phyloP scores from a whole-genome alignment of 2,329 filamentous ascomycete genomes.

The Penicillium sp. region DNA sequence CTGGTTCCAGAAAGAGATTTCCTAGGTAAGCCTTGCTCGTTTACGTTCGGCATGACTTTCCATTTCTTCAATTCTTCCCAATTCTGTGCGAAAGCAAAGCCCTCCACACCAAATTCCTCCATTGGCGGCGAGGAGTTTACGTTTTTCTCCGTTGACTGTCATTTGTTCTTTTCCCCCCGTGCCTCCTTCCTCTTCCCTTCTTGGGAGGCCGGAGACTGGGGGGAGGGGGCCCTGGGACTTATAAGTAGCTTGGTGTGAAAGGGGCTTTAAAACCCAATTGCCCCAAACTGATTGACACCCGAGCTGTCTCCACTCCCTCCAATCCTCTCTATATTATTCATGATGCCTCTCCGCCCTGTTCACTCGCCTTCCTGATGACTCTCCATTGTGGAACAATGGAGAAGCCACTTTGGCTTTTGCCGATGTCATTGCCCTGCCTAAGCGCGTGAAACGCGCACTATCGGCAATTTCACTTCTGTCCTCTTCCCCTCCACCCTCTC shows the following conservation, averaged over 20 bases:
- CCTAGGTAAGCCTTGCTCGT: background rate
- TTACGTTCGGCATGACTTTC: background rate
- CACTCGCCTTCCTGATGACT: background rate
- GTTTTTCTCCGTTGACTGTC: background rate
- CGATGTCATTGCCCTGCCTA: constrained; percentile 1
- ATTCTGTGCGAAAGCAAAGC: constrained; percentile 1
- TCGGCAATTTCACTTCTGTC: background rate
- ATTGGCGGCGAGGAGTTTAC: constrained; percentile 2
- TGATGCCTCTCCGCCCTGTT: background rate
- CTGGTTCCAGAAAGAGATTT: background rate
- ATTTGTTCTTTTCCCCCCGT: background rate
- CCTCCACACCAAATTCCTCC: constrained; percentile 4
- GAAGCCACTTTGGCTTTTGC: background rate
- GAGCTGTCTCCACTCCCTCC: background rate
- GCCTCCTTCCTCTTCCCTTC: background rate
- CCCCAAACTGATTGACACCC: background rate
- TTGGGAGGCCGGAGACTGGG: background rate
- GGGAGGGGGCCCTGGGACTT: background rate
- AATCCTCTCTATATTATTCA: background rate
- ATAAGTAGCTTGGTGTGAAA: background rate
- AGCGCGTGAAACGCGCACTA: constrained; percentile 1
- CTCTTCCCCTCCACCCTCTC: background rate
- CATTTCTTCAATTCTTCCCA: background rate
- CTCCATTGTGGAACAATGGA: background rate
- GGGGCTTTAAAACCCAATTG: background rate